phyloP scores from a whole-genome alignment of 768 basidiomycete genomes.

The Hydnum rufescens region DNA sequence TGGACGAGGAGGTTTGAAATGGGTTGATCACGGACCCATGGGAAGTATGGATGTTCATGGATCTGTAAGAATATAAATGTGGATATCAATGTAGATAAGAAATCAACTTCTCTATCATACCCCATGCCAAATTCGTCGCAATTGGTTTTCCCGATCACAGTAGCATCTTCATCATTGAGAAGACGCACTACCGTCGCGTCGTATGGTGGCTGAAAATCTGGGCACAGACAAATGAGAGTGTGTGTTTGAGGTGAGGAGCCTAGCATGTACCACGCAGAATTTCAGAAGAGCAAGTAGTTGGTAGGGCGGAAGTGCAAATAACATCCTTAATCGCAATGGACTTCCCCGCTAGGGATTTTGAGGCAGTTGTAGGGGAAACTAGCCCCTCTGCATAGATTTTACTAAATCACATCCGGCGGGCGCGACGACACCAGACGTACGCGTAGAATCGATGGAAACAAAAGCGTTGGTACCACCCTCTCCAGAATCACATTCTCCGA shows the following conservation, averaged over 20 bases:
- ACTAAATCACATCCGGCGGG: neutral
- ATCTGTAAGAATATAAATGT: constrained; percentile 26
- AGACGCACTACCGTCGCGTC: constrained; percentile 67
- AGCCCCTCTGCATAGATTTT: neutral
- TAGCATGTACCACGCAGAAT: constrained; percentile 40
- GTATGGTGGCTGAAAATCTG: constrained; percentile 62
- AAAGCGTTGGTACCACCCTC: constrained; percentile 2
- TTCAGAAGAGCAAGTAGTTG: constrained; percentile 59
- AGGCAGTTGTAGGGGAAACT: neutral
- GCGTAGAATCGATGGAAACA: neutral
- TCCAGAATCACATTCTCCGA: neutral
- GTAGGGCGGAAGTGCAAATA: constrained; percentile 46
- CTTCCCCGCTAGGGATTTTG: neutral
- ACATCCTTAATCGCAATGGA: constrained; percentile 67
- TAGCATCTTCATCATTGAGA: constrained; percentile 40
- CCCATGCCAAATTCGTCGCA: constrained; percentile 99
- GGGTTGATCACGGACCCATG: constrained; percentile 75
- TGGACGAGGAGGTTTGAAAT: constrained; percentile 17
- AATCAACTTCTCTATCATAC: no score
- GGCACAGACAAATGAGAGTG: neutral
- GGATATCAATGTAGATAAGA: no score
- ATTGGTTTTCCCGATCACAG: constrained; percentile 74
- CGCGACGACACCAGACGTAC: neutral
- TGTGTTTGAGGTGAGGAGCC: neutral
- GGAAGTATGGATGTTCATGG: constrained; percentile 50